Percentiles rank a stretch among this genome's conserved stretches.
Conservation (phyloP, 768 basidiomycete species). For the Leccinum obscurum region DNA sequence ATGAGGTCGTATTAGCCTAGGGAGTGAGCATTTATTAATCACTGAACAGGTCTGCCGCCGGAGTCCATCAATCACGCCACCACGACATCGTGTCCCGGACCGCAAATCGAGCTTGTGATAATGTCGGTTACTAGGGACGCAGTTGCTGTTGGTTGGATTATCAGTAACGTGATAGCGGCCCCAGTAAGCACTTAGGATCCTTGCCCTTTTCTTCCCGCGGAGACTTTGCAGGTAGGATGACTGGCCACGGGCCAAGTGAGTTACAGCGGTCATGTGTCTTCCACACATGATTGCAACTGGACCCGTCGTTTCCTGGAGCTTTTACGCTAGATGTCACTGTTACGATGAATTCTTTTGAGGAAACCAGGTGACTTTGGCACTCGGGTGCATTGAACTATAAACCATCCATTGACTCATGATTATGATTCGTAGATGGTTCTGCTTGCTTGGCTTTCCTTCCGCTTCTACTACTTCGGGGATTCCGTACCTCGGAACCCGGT, state of each 20-base stretch:
- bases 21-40: background rate
- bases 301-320: too few species aligned
- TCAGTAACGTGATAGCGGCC: background rate
- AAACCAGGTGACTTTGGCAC: too few species aligned
- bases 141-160: background rate
- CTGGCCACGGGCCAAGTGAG: too few species aligned
- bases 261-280: too few species aligned
- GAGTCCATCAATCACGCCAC: background rate
- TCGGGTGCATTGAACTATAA: background rate
- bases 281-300: too few species aligned
- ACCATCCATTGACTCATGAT: background rate
- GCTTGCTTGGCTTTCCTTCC: background rate
- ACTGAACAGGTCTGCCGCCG: background rate
- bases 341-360: too few species aligned
- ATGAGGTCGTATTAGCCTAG: background rate
- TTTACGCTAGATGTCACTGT: too few species aligned
- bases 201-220: background rate
- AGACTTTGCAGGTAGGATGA: background rate
- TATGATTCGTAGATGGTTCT: background rate
- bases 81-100: background rate
- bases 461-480: background rate
- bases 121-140: background rate
- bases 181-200: background rate
- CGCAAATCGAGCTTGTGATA: background rate
- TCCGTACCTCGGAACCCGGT: background rate